Evolutionary conservation across 768 basidiomycete genomes (phyloP).

Genomic region (Clathrus columnatus): DNA sequence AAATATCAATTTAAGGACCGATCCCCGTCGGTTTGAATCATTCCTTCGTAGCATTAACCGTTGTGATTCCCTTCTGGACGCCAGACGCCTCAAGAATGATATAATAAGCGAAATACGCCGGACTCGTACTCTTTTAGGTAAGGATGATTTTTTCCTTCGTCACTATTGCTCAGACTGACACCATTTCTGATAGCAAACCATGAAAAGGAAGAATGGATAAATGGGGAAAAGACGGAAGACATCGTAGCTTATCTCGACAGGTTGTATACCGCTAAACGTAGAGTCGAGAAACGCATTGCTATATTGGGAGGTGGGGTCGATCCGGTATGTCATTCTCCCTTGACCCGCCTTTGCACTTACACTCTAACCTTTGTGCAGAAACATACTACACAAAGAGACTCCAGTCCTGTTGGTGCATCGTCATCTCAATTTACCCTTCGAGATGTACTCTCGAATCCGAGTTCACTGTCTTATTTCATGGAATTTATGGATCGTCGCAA

Average conservation of each 20-base stretch:
- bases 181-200: conserved; percentile 50
- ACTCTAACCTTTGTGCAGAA: background rate
- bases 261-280: conserved; percentile 80
- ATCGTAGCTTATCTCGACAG: conserved; percentile 82
- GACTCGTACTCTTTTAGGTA: conserved; percentile 67
- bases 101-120: conserved; percentile 84
- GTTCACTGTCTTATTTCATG: conserved; percentile 91
- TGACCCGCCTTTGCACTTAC: background rate
- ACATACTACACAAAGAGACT: background rate
- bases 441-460: conserved; percentile 80
- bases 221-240: conserved; percentile 76
- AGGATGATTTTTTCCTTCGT: conserved; percentile 13
- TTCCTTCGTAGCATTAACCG: conserved; percentile 81
- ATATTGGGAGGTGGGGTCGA: conserved; percentile 66
- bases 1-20: conserved; percentile 74
- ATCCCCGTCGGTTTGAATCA: conserved; percentile 77
- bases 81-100: conserved; percentile 84
- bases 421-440: conserved; percentile 54
- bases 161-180: background rate
- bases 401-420: conserved; percentile 17
- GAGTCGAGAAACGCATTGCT: conserved; percentile 78
- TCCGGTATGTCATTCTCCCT: conserved; percentile 33
- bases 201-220: conserved; percentile 83
- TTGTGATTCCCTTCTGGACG: conserved; percentile 79
- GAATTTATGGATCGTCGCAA: conserved; percentile 94